Conservation (phyloP, 1,139 yeast genomes). For the Candida buenavistaensis region DNA sequence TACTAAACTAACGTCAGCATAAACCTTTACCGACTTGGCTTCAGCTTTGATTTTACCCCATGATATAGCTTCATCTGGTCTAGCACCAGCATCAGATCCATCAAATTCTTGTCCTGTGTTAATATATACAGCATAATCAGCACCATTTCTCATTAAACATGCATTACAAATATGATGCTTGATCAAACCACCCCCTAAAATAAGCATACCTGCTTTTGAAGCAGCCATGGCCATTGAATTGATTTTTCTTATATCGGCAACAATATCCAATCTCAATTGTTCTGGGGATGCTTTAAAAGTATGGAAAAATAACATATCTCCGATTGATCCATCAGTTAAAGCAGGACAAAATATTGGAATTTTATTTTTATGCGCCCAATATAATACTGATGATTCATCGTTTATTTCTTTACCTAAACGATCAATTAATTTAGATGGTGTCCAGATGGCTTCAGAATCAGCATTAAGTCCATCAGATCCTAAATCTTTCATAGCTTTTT, state of each 20-base stretch:
- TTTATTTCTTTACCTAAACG: conserved; percentile 93
- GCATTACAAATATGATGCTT: conserved; percentile 98
- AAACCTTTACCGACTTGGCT: conserved; percentile 87
- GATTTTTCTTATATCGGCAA: conserved; percentile 86
- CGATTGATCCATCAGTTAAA: conserved; percentile 95
- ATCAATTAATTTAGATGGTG: conserved; percentile 90
- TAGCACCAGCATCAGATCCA: conserved; percentile 98
- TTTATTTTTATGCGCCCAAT: conserved; percentile 96
- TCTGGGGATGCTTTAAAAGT: conserved; percentile 92
- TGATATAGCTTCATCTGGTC: conserved; percentile 97
- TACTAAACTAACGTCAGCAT: conserved; percentile 94
- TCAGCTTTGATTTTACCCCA: conserved; percentile 99
- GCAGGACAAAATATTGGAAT: conserved; percentile 98
- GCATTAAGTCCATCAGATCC: conserved; percentile 58
- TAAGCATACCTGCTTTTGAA: conserved; percentile 91
- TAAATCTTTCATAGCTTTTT: conserved; percentile 56
- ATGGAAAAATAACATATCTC: conserved; percentile 98
- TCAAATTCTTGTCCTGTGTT: conserved; percentile 99
- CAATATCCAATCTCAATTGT: conserved; percentile 87
- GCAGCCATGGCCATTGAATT: conserved; percentile 96
- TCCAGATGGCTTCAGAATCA: conserved; percentile 62
- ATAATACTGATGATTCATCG: conserved; percentile 89
- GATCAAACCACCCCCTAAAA: conserved; percentile 93
- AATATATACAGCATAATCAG: conserved; percentile 94
- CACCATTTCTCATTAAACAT: conserved; percentile 98